Evolutionary conservation across 129 eudicot genomes (phyloP).

Genomic region (Helianthus annuus): HanXRQr2.0-SUNRISE NC_035443.2:113644989-113645488

Average conservation of each 20-base stretch:
- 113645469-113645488: conserved; percentile 8
- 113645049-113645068: no score
- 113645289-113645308: not conserved
- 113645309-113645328: not conserved
- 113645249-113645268: conserved; percentile 10
- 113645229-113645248: conserved; percentile 3
- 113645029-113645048: no score
- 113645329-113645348: not conserved
- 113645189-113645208: not conserved
- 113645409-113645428: conserved; percentile 15
- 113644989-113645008: no score
- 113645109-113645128: no score
- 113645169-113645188: not conserved
- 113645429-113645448: conserved; percentile 17
- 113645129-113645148: no score
- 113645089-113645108: no score
- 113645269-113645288: not conserved
- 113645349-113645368: not conserved
- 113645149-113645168: not conserved
- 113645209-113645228: not conserved
- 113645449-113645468: conserved; percentile 20
- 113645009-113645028: no score
- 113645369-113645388: conserved; percentile 4
- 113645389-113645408: conserved; percentile 2
- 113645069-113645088: no score